These are phyloP conservation scores for Ogataea parapolymorpha DNA, from an alignment of 805 yeast genomes.

Conservation along the genomic window DNA sequence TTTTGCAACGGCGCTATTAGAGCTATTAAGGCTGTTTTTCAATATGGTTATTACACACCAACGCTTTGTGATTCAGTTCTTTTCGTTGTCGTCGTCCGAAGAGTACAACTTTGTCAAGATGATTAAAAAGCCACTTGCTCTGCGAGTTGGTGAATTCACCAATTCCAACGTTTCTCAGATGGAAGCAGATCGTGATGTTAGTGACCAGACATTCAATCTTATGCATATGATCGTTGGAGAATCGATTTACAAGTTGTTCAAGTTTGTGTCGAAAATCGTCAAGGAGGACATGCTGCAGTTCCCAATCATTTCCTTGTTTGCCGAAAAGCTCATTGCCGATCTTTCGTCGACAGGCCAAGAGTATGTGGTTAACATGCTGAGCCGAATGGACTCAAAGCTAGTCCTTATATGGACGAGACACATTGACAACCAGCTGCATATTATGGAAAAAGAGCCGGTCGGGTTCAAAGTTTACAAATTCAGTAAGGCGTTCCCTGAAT, in stretches of 20 bases:
- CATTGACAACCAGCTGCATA: conserved; percentile 49
- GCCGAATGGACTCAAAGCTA: conserved; percentile 50
- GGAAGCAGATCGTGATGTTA: conserved; percentile 32
- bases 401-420: conserved; percentile 56
- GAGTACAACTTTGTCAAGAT: conserved; percentile 38
- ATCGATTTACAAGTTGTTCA: conserved; percentile 29
- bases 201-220: conserved; percentile 27
- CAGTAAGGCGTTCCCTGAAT: conserved; percentile 46
- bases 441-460: conserved; percentile 31
- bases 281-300: conserved; percentile 38
- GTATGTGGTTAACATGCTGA: conserved; percentile 49
- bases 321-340: conserved; percentile 38
- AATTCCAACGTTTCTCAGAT: conserved; percentile 7
- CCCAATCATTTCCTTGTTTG: conserved; percentile 40
- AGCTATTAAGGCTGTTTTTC: conserved; percentile 13
- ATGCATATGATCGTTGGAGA: conserved; percentile 32
- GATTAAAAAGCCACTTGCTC: conserved; percentile 33
- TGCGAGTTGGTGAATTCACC: conserved; percentile 21
- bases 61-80: conserved; percentile 41
- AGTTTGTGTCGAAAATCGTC: conserved; percentile 33
- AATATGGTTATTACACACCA: conserved; percentile 38
- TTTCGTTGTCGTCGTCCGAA: conserved; percentile 42
- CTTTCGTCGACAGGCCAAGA: conserved; percentile 60
- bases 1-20: conserved; percentile 1
- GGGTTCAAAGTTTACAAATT: conserved; percentile 37